These are phyloP conservation scores for Athelia psychrophila DNA, from an alignment of 1,284 basidiomycete species.

Conservation along the genomic window DNA sequence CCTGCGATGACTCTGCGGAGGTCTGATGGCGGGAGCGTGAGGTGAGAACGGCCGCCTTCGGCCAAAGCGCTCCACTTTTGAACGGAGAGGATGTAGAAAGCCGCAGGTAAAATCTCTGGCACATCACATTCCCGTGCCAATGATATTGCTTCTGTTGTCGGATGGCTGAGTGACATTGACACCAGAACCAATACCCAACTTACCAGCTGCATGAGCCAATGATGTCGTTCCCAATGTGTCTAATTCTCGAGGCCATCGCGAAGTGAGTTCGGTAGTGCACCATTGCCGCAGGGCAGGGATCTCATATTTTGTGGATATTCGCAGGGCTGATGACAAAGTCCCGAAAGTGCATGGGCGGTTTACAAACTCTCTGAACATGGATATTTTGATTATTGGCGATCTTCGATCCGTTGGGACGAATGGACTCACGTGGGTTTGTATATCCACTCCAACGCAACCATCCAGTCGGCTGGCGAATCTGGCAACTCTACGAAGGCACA, in stretches of 20 bases:
- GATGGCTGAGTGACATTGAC: not conserved
- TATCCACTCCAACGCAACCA: constrained; percentile 26
- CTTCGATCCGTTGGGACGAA: constrained; percentile 4
- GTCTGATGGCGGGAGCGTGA: constrained; percentile 24
- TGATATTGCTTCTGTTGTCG: constrained; percentile 20
- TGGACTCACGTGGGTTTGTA: constrained; percentile 28
- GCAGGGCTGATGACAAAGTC: constrained; percentile 22
- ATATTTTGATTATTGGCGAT: not conserved
- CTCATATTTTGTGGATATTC: constrained; percentile 35
- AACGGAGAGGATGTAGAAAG: constrained; percentile 32
- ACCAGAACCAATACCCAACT: constrained; percentile 5
- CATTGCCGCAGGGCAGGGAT: constrained; percentile 24
- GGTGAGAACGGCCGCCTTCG: constrained; percentile 28
- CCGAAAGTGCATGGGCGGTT: constrained; percentile 19
- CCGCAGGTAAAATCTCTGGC: constrained; percentile 27
- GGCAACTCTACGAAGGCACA: constrained; percentile 26
- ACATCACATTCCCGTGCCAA: constrained; percentile 25
- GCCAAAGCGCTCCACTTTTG: constrained; percentile 22
- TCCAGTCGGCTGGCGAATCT: constrained; percentile 27
- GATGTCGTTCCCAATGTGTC: constrained; percentile 22
- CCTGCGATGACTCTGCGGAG: constrained; percentile 29
- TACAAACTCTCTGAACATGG: constrained; percentile 19
- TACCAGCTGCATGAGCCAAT: constrained; percentile 29
- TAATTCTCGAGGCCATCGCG: constrained; percentile 28
- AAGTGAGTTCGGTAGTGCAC: constrained; percentile 19